A percentile compares a stretch with the other conserved stretches of the same genome.
Evolutionary conservation across 2,329 filamentous ascomycete genomes (phyloP).

Genomic region (Botryotinia globosa): DNA sequence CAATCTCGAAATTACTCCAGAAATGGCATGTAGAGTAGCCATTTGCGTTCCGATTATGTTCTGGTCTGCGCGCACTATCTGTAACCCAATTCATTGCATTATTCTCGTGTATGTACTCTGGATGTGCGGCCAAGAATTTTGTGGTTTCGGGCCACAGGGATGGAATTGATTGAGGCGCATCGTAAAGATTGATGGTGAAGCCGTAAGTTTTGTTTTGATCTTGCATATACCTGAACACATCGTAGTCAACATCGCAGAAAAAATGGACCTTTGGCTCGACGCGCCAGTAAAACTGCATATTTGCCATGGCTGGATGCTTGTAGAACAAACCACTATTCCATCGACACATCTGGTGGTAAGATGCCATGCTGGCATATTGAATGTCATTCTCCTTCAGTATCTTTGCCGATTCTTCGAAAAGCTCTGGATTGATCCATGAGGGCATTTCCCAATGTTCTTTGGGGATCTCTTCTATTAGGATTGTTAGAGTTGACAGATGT

Average conservation of each 20-base stretch:
- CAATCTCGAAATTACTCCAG: constrained; percentile 99
- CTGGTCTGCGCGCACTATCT: constrained; percentile 71
- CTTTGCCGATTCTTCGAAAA: constrained; percentile 81
- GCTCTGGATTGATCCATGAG: constrained; percentile 84
- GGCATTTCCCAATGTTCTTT: constrained; percentile 92
- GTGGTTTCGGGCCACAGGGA: constrained; percentile 93
- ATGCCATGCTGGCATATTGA: constrained; percentile 84
- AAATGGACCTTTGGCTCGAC: constrained; percentile 98
- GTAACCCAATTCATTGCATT: constrained; percentile 87
- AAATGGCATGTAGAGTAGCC: constrained; percentile 99
- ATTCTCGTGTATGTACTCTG: constrained; percentile 75
- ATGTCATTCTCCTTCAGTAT: constrained; percentile 80
- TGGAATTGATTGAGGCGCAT: constrained; percentile 80
- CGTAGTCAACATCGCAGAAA: constrained; percentile 98
- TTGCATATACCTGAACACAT: constrained; percentile 96
- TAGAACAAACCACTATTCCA: constrained; percentile 99
- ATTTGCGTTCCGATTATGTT: constrained; percentile 76
- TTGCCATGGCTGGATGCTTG: constrained; percentile 81
- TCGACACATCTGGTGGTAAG: constrained; percentile 98
- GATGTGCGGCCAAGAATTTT: constrained; percentile 84
- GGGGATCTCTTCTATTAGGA: constrained; percentile 74
- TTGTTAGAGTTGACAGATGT: constrained; percentile 26
- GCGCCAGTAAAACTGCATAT: constrained; percentile 93
- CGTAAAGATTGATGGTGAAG: constrained; percentile 97
- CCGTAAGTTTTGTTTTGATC: constrained; percentile 99